Conservation (phyloP, 805 yeast species). For the Candida taoyuanica region DNA sequence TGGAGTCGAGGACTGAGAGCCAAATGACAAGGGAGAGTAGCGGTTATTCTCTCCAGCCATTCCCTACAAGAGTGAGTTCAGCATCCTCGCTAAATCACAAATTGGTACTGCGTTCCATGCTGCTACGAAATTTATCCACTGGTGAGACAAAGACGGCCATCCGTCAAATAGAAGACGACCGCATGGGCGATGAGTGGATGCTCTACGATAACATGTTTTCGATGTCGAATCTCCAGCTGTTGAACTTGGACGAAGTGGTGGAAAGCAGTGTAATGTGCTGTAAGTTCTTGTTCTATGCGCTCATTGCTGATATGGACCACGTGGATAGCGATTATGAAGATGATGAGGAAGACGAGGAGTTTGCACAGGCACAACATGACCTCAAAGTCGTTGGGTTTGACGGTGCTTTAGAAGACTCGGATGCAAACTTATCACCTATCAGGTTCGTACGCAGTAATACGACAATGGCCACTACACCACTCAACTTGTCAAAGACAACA, state of each 20-base stretch:
- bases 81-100: conserved; percentile 10
- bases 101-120: conserved; percentile 19
- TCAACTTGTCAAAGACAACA: conserved; percentile 21
- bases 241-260: conserved; percentile 32
- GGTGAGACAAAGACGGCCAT: conserved; percentile 23
- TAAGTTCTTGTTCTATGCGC: conserved; percentile 31
- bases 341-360: conserved; percentile 16
- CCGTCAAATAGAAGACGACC: conserved; percentile 20
- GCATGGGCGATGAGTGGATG: conserved; percentile 36
- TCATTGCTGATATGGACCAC: conserved; percentile 3
- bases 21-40: conserved; percentile 4
- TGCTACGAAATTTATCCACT: conserved; percentile 19
- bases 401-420: conserved; percentile 13
- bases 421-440: conserved; percentile 9
- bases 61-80: conserved; percentile 16
- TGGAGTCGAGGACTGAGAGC: conserved; percentile 3
- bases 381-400: conserved; percentile 26
- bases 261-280: conserved; percentile 25
- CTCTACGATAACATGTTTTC: conserved; percentile 35
- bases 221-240: conserved; percentile 32
- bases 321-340: conserved; percentile 4
- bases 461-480: conserved; percentile 20
- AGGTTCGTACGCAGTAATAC: conserved; percentile 19
- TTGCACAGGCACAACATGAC: conserved; percentile 21
- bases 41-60: conserved; percentile 12